These are phyloP conservation scores for Scheffersomyces amazonensis DNA, from an alignment of 805 yeast species.

Conservation along the genomic window DNA sequence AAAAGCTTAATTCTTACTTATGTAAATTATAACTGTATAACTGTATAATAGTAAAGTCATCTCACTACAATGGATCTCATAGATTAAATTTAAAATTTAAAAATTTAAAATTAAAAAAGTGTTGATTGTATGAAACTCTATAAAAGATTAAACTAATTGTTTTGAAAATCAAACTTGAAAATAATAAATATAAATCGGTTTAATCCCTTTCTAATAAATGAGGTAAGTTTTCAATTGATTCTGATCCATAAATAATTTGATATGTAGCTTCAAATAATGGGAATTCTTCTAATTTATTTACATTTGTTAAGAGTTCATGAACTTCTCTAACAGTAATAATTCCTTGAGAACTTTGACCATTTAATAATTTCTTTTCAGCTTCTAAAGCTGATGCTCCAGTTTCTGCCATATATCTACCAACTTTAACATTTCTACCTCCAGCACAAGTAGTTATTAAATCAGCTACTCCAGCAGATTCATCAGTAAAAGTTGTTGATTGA, in stretches of 20 bases:
- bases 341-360: slow-evolving; percentile 47
- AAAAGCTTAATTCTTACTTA: background rate
- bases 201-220: slow-evolving; percentile 28
- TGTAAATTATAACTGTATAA: too few species aligned
- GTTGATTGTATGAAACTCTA: too few species aligned
- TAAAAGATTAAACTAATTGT: background rate
- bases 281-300: slow-evolving; percentile 31
- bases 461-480: slow-evolving; percentile 47
- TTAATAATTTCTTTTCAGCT: slow-evolving; percentile 42
- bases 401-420: slow-evolving; percentile 44
- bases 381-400: slow-evolving; percentile 39
- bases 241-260: slow-evolving; percentile 39
- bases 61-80: too few species aligned
- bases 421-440: slow-evolving; percentile 48
- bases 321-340: slow-evolving; percentile 46
- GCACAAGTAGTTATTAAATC: slow-evolving; percentile 47
- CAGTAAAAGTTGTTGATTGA: slow-evolving; percentile 36
- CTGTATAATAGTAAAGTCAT: too few species aligned
- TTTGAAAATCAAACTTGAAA: slow-evolving; percentile 1
- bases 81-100: too few species aligned
- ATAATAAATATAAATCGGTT: too few species aligned
- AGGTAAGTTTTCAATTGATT: slow-evolving; percentile 41
- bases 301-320: slow-evolving; percentile 40
- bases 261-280: slow-evolving; percentile 47
- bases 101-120: too few species aligned